A percentile compares a stretch with the other conserved stretches of the same genome.
phyloP scores from a whole-genome alignment of 306 rosid genomes.

The Senna tora region DNA sequence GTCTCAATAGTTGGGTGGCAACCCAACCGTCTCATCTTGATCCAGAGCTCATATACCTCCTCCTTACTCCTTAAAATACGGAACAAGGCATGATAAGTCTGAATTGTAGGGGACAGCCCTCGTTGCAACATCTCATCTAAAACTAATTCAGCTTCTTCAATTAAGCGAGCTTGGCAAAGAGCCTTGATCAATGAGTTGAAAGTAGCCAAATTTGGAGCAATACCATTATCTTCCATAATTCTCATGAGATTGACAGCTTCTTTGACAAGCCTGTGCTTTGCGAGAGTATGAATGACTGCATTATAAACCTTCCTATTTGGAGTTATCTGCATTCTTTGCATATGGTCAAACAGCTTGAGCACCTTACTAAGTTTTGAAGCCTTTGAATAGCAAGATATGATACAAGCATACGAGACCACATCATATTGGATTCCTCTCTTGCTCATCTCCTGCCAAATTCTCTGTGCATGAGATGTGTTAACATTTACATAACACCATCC shows the following conservation, averaged over 20 bases:
- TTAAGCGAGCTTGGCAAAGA: slow-evolving; percentile 64
- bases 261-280: slow-evolving; percentile 59
- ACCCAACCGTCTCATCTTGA: slow-evolving; percentile 63
- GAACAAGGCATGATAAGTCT: slow-evolving; percentile 82
- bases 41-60: slow-evolving; percentile 69
- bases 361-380: slow-evolving; percentile 65
- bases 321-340: slow-evolving; percentile 56
- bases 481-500: slow-evolving; percentile 87
- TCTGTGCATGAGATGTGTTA: slow-evolving; percentile 63
- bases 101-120: slow-evolving; percentile 66
- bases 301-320: slow-evolving; percentile 86
- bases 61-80: slow-evolving; percentile 57
- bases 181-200: slow-evolving; percentile 84
- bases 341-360: slow-evolving; percentile 61
- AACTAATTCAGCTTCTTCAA: slow-evolving; percentile 61
- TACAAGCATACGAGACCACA: slow-evolving; percentile 73
- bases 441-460: slow-evolving; percentile 85
- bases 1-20: slow-evolving; percentile 76
- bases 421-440: slow-evolving; percentile 67
- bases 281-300: slow-evolving; percentile 74
- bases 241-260: slow-evolving; percentile 64
- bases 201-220: slow-evolving; percentile 68
- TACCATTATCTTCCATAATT: slow-evolving; percentile 67
- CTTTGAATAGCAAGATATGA: slow-evolving; percentile 84
- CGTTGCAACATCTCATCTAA: slow-evolving; percentile 61